Base-by-base conservation (phyloP, 2,329 filamentous ascomycete species). In the Ilyonectria robusta region DNA sequence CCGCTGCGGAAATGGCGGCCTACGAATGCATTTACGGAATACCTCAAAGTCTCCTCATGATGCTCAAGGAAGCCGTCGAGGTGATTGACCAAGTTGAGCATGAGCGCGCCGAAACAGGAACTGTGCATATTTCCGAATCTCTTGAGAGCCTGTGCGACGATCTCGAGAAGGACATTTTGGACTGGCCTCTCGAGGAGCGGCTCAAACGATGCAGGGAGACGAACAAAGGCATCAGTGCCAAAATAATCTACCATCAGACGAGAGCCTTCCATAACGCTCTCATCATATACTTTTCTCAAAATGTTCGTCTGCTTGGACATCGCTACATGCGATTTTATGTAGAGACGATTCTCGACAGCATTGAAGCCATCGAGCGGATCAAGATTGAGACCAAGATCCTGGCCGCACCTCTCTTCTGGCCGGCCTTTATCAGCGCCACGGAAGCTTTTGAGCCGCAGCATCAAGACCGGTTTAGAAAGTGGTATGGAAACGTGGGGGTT, bases 201-300 rank as follows among this genome's bases (percentile, higher is more conserved):
- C 62, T 62, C 2, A 54, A 60, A 15, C 37, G 48, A 19, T 65
- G 48, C 23, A 46, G 35, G n/a, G 57, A 54, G 46, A 59, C 33
- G 35, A 66, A 59, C 54, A 60, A 47, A 3, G 56, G 55, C 1
- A 37, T 68, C 17, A 70, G 65, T n/a, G 56, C 61, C 1, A 44
- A 53, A 9, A 70, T 70, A 10, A 65, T 70, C 9, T 47, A 56
- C 29, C 58, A 66, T 17, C 69, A 71, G 15, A 71, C 69, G 4
- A 29, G 44, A 13, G 71, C 71, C 4, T 76, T 76, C 44, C 72
- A 76, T 37, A 71, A 76, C 31, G 75, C 75, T 15, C 42, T 76
- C 21, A 72, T 76, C n/a, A 72, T 76, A 1, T 76, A 76, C 56
- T 74, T 76, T 21, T 65, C 74, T 0, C 72, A 74, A 21, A 68